Base-by-base conservation (phyloP, 208 protist species). In the Novymonas esmeraldas region DNA sequence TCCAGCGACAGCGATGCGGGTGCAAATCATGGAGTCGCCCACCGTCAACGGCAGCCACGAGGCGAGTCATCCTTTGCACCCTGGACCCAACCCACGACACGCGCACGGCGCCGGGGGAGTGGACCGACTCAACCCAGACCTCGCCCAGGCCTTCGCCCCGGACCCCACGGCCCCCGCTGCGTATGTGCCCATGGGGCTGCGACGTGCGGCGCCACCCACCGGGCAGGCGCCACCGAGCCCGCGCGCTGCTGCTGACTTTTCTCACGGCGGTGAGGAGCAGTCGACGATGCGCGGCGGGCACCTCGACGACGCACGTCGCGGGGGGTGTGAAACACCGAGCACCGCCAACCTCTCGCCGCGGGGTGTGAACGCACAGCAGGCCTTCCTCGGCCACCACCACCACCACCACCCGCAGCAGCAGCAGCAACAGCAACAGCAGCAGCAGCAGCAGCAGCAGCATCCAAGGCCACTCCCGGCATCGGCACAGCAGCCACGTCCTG, bases 101-200 rank as follows among this genome's bases (percentile, higher is more conserved):
- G 2, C 11, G n/a, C 18, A 20, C 51, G 7, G 51, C 39, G 14
- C 29, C 31, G 31, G 3, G 18, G 34, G 11, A 11, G 14, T n/a
- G 11, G 4, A 2, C 54, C 54, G 22, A 20, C 20, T n/a, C 4
- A 1, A 36, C 24, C 20, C 28, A 2, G 10, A 45, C 7, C 28
- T 33, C 20, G 24, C 33, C 41, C 54, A 31, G n/a, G 34, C 22
- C 6, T 22, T 31, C 13, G 16, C n/a, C 20, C 7, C 36, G 18
- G 54, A 59, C 54, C 16, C 54, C n/a, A 59, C 22, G 20, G 34
- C 54, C n/a, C 54, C 22, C 0, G 22, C 31, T 29, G 31, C 36
- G n/a, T 45, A 44, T 44, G 36, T 42, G 33, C 36, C 33, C n/a
- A 59, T 59, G 54, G 36, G 54, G 13, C 22, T 45, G 33, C 54